Evolutionary conservation across 2,329 filamentous ascomycete genomes (phyloP).

Genomic region (Aureobasidium sp.): DNA sequence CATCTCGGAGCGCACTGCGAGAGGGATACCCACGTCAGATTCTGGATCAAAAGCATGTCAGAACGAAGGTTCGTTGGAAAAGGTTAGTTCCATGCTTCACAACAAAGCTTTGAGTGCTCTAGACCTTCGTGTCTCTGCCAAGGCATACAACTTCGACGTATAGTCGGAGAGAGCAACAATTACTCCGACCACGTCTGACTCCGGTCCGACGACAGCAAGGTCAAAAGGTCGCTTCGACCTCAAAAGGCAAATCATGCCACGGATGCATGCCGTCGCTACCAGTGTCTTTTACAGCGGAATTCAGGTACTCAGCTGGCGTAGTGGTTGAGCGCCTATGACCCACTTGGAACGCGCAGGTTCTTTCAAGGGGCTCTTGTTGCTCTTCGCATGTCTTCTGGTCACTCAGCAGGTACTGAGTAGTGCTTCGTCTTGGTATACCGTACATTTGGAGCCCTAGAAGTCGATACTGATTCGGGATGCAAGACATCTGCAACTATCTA

Average conservation of each 20-base stretch:
- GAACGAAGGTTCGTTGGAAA: neutral
- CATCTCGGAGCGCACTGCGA: neutral
- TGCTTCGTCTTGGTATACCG: neutral
- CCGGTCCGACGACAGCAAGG: neutral
- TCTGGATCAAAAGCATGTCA: neutral
- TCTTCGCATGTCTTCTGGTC: neutral
- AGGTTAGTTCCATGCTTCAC: neutral
- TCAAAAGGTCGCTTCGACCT: neutral
- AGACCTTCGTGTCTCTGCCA: neutral
- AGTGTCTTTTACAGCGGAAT: neutral
- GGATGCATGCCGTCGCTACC: neutral
- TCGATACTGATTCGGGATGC: neutral
- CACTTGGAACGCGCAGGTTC: neutral
- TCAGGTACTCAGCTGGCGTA: neutral
- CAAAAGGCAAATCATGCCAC: neutral
- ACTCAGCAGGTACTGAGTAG: neutral
- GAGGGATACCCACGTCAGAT: neutral
- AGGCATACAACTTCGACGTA: neutral
- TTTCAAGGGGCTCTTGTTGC: neutral
- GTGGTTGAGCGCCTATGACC: constrained; percentile 1
- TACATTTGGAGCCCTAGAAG: neutral
- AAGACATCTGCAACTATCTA: constrained; percentile 1
- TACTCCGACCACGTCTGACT: neutral
- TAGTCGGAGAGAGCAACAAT: neutral
- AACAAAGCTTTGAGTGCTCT: neutral